Conservation (phyloP, 192 early-diverging fungal species). For the Geosiphon pyriformis region DNA sequence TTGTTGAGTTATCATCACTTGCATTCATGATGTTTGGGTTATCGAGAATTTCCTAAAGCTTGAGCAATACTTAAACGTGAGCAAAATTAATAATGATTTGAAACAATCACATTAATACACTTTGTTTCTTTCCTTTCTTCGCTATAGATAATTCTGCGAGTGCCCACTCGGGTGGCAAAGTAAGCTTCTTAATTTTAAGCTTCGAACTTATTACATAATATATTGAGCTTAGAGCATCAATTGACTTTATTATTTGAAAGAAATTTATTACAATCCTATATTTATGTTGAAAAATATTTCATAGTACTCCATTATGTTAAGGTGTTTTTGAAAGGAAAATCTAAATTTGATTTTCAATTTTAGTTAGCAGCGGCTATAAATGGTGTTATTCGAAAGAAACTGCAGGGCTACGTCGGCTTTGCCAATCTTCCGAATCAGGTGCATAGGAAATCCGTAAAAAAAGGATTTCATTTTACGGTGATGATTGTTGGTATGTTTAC, state of each 20-base stretch:
- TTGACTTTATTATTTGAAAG: no score
- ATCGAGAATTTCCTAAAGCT: no score
- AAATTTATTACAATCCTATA: no score
- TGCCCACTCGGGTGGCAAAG: slow-evolving; percentile 3
- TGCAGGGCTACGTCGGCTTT: slow-evolving; percentile 71
- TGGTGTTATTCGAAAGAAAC: slow-evolving; percentile 36
- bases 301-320: no score
- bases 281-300: no score
- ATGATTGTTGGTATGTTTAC: slow-evolving; percentile 87
- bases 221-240: background rate
- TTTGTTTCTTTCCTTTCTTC: no score
- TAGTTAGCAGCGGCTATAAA: slow-evolving; percentile 25
- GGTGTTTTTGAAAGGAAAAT: background rate
- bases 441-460: slow-evolving; percentile 88
- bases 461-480: slow-evolving; percentile 91
- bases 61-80: no score
- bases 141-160: slow-evolving; percentile 4
- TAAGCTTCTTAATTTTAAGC: slow-evolving; percentile 5
- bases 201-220: background rate
- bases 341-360: background rate
- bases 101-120: no score
- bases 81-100: no score
- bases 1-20: no score
- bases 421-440: slow-evolving; percentile 94
- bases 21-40: no score